Conservation (phyloP, 2,329 filamentous ascomycete species). For the Sporothrix luriei region DNA sequence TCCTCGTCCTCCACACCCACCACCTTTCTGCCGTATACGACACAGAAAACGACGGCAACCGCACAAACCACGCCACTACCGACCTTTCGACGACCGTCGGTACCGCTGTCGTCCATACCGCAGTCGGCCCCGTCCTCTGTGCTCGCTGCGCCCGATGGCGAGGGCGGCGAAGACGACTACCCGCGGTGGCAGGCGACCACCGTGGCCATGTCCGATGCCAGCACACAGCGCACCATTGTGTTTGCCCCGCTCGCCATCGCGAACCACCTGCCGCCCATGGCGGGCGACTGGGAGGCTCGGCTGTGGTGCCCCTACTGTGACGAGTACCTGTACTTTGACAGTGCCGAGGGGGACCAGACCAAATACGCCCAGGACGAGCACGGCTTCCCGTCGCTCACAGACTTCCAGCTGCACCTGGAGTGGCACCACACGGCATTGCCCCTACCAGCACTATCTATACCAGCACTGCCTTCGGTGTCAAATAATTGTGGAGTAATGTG, state of each 20-base stretch:
- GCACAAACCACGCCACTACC: background rate
- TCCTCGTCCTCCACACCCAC: background rate
- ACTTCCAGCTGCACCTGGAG: slow-evolving; percentile 58
- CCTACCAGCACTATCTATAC: slow-evolving; percentile 43
- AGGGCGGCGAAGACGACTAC: slow-evolving; percentile 35
- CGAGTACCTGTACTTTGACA: slow-evolving; percentile 53
- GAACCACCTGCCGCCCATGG: slow-evolving; percentile 57
- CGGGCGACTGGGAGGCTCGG: slow-evolving; percentile 56
- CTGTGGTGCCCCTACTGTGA: slow-evolving; percentile 62
- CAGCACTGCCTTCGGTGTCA: slow-evolving; percentile 40
- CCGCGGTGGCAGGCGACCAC: slow-evolving; percentile 59
- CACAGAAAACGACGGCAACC: background rate
- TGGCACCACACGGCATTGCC: slow-evolving; percentile 57
- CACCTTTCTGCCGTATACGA: background rate
- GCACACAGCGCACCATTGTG: slow-evolving; percentile 53
- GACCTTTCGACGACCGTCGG: background rate
- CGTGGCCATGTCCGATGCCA: slow-evolving; percentile 45
- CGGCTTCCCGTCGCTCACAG: slow-evolving; percentile 53
- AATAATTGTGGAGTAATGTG: slow-evolving; percentile 46
- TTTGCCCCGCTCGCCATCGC: slow-evolving; percentile 61
- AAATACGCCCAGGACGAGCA: slow-evolving; percentile 52
- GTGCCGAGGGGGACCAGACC: slow-evolving; percentile 56
- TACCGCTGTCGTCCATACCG: slow-evolving; percentile 6
- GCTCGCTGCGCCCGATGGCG: slow-evolving; percentile 33
- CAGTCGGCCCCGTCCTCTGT: background rate